Evolutionary conservation across 1,284 basidiomycete genomes (phyloP), one percentile per base, ranked within the genome.

Genomic region (Wolfiporia cocos): DNA sequence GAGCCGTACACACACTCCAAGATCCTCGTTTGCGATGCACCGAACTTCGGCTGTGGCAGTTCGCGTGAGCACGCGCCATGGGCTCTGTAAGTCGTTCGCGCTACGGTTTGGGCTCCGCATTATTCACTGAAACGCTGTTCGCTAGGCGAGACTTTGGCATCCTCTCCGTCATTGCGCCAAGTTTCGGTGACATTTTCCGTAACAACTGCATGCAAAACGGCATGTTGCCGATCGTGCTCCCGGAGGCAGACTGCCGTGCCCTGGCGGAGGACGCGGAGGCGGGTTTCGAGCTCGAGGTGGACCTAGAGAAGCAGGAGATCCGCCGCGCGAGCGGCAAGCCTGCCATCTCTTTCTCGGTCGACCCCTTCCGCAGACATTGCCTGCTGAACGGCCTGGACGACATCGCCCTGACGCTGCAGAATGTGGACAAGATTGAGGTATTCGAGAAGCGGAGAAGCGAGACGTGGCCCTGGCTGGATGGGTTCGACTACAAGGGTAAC

Each of bases 161-260:
- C 58, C 78, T 86, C 44, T 90, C 87, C 61, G 71, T 97, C 53
- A 93, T 97, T 59, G 91, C 92, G 1, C 92, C 91, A 3, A 92
- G 87, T 56, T 95, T 95, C 58, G 93, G 90, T 29, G 94, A 97
- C 55, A 97, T 97, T 57, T 95, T 95, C 81, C 75, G 76, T 51
- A 92, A 78, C 63, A 92, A 94, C 65, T 80, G 86, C 49, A 91
- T 94, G 86, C 94, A 96, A 66, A 96, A 97, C 64, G 93, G 94
- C 44, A 94, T 96, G 89, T 74, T 97, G 34, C 91, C 92, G 14
- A 73, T 97, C 40, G 65, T 72, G 6, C 71, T 97, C 14, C 71
- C 92, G n/a, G 74, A 82, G 52, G 82, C 76, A 32, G 78, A 91
- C 48, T 92, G 93, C 61, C 73, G 71, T 40, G 72, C 70, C 28